These are phyloP conservation scores for Lentinus polychrous DNA, from an alignment of 1,284 basidiomycete genomes.

Conservation along the genomic window DNA sequence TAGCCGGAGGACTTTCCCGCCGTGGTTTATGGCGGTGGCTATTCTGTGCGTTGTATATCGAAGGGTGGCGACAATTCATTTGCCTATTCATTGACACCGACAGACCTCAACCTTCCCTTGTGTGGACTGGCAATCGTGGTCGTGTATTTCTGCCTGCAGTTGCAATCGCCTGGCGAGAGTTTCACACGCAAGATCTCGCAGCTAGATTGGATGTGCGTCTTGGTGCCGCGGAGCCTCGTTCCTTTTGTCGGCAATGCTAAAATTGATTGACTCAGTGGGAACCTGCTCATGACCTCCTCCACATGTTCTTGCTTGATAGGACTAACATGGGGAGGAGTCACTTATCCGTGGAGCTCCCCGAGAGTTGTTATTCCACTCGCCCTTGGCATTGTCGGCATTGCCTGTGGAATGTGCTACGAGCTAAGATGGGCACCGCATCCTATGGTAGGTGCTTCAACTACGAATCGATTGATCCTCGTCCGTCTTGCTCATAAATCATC, in stretches of 20 bases:
- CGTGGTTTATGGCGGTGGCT: slow-evolving; percentile 12
- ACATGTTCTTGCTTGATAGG: slow-evolving; percentile 25
- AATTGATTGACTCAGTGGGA: slow-evolving; percentile 23
- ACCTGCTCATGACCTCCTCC: slow-evolving; percentile 26
- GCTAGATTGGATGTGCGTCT: slow-evolving; percentile 34
- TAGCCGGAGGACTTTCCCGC: slow-evolving; percentile 8
- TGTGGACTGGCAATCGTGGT: slow-evolving; percentile 18
- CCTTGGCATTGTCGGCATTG: slow-evolving; percentile 24
- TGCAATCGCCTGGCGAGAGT: slow-evolving; percentile 29
- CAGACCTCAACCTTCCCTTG: slow-evolving; percentile 14
- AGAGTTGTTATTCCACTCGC: slow-evolving; percentile 29
- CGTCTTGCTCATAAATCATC: too few relatives aligned
- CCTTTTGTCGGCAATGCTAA: neutral
- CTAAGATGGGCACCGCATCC: slow-evolving; percentile 16
- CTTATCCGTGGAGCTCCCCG: slow-evolving; percentile 28
- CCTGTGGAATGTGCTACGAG: slow-evolving; percentile 20
- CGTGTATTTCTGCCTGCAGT: slow-evolving; percentile 31
- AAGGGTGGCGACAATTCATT: too few relatives aligned
- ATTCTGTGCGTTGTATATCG: slow-evolving; percentile 9
- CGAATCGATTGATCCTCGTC: too few relatives aligned
- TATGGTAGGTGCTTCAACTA: slow-evolving; percentile 12
- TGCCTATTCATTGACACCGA: too few relatives aligned
- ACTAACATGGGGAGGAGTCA: slow-evolving; percentile 32
- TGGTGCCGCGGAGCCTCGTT: neutral
- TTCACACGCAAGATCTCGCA: slow-evolving; percentile 26